phyloP scores from a whole-genome alignment of 208 protist species.

The Leishmania gerbilli region DNA sequence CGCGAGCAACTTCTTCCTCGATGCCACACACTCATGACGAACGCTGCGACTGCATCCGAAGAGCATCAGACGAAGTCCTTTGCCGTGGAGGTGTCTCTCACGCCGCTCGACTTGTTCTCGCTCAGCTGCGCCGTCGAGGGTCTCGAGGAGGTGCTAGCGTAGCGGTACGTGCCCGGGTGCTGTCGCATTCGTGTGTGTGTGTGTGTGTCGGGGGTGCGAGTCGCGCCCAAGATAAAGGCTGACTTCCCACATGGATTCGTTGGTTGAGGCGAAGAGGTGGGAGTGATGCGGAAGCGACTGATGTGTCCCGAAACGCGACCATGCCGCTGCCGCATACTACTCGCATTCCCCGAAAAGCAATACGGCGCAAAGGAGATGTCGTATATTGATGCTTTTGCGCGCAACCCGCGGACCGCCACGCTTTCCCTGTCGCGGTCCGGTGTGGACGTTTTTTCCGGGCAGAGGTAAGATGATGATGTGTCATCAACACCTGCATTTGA shows the following conservation, averaged over 20 bases:
- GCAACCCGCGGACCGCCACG: background rate
- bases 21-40: slow-evolving; percentile 13
- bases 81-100: slow-evolving; percentile 2
- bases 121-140: slow-evolving; percentile 20
- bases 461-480: background rate
- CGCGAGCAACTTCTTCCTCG: slow-evolving; percentile 9
- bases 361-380: background rate
- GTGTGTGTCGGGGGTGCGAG: background rate
- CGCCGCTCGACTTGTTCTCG: slow-evolving; percentile 26
- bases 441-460: background rate
- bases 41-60: background rate
- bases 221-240: background rate
- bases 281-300: background rate
- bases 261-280: background rate
- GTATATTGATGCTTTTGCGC: background rate
- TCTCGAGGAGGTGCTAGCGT: slow-evolving; percentile 3
- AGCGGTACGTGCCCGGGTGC: background rate
- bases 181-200: background rate
- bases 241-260: background rate
- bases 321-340: background rate
- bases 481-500: background rate
- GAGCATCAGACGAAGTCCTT: background rate
- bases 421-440: background rate
- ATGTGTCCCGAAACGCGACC: background rate
- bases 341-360: background rate